Evolutionary conservation across 1,139 yeast genomes (phyloP).

Genomic region (Magnusiomyces suaveolens): DNA sequence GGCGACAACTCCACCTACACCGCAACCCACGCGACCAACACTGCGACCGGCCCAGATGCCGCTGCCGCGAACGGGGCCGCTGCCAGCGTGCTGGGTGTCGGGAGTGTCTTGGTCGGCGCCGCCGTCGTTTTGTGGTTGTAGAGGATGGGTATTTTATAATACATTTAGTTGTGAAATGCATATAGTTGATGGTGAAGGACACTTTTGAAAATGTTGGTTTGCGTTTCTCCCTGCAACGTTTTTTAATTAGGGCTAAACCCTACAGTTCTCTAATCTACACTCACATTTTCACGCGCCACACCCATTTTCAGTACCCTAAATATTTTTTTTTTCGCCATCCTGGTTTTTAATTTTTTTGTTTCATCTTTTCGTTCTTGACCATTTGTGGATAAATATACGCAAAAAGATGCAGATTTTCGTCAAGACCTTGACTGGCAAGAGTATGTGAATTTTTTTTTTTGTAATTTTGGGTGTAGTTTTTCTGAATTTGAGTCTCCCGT

Average conservation of each 20-base stretch:
- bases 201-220: too few species aligned
- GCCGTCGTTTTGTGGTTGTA: neutral
- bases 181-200: too few species aligned
- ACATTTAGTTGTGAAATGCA: too few species aligned
- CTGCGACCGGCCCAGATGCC: neutral
- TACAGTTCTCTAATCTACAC: neutral
- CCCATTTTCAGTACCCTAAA: too few species aligned
- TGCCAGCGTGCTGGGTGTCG: neutral
- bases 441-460: slow-evolving; percentile 14
- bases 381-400: slow-evolving; percentile 1
- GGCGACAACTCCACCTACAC: neutral
- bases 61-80: neutral
- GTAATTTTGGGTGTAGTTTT: too few species aligned
- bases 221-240: too few species aligned
- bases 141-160: too few species aligned
- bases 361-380: neutral
- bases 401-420: slow-evolving; percentile 18
- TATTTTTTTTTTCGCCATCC: neutral
- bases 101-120: neutral
- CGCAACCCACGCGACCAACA: neutral
- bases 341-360: neutral
- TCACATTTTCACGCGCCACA: neutral
- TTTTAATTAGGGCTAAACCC: neutral
- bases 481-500: too few species aligned
- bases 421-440: slow-evolving; percentile 28